Base-by-base conservation (phyloP, 2,329 filamentous ascomycete genomes). In the Penicillium sp. region DNA sequence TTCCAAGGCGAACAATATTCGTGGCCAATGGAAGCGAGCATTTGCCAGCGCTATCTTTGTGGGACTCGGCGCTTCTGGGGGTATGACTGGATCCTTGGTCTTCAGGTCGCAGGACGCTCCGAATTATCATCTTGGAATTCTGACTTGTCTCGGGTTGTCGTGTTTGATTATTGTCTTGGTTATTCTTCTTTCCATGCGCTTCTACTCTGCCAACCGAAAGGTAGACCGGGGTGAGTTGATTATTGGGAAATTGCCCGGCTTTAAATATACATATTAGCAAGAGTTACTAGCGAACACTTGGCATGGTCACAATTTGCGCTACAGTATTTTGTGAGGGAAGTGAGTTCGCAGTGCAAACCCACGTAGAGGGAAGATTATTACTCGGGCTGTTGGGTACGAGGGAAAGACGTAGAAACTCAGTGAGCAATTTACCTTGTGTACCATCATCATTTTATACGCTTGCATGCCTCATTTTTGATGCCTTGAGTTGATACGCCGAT, bases 181-280 rank as follows among this genome's bases (percentile, higher is more conserved):
- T 2, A 43, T 29, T 9, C 25, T 64, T 19, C 59, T 73, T 46
- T 69, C 64, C 0, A 13, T 69, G 14, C 71, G 72, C 31, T 71
- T 76, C 54, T 59, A 62, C 31, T 42, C 57, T 7, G 65, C 66
- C 39, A 77, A 77, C 58, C 65, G 67, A 51, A 61, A 72, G 48
- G 69, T 63, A n/a, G 73, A 68, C 21, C 52, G 53, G 13, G 73
- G 73, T 16, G 68, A 71, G 29, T 67, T 72, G 62, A 54, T 69
- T 7, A 73, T 76, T 57, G 73, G 73, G 39, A 67, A 67, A 3
- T 64, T 72, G 50, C 64, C 62, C 26, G 73, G 70, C 3, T 75
- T 75, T 52, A 66, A 60, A 47, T 75, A 74, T 27, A 67, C 77
- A 21, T 60, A 44, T 33, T 58, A 23, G 47, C 16, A 14, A 11